phyloP scores from a whole-genome alignment of 2,329 filamentous ascomycete genomes.

The Colletotrichum graminicola region DNA sequence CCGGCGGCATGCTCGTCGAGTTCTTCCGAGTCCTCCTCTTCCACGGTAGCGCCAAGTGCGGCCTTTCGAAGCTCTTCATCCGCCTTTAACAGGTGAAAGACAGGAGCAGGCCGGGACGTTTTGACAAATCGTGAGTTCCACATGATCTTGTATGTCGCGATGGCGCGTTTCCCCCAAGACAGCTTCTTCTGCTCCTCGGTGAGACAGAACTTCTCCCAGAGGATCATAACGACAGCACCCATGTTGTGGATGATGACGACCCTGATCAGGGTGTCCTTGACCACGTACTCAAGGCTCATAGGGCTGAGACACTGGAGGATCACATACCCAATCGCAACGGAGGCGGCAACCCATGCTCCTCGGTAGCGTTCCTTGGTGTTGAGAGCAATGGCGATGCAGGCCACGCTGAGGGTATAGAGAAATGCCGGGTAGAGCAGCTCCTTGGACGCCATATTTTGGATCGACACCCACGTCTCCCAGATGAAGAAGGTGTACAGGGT shows the following conservation, averaged over 20 bases:
- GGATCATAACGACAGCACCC: slow-evolving; percentile 29
- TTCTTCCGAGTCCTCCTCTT: neutral
- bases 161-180: slow-evolving; percentile 1
- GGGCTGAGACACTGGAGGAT: neutral
- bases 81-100: slow-evolving; percentile 18
- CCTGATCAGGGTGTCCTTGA: slow-evolving; percentile 22
- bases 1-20: neutral
- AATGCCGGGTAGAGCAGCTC: neutral
- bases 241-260: slow-evolving; percentile 20
- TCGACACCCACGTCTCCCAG: neutral
- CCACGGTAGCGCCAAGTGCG: no score
- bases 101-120: slow-evolving; percentile 25
- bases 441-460: neutral
- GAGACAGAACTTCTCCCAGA: slow-evolving; percentile 30
- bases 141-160: slow-evolving; percentile 25
- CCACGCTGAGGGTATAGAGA: slow-evolving; percentile 19
- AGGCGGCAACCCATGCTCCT: neutral
- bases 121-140: slow-evolving; percentile 33
- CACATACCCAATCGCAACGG: neutral
- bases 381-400: slow-evolving; percentile 23
- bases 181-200: slow-evolving; percentile 32
- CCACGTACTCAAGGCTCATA: neutral
- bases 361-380: slow-evolving; percentile 3
- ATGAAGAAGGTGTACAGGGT: neutral
- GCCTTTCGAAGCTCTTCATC: neutral